Conservation (phyloP, 306 rosid genomes). For the Clitoria ternatea region DNA sequence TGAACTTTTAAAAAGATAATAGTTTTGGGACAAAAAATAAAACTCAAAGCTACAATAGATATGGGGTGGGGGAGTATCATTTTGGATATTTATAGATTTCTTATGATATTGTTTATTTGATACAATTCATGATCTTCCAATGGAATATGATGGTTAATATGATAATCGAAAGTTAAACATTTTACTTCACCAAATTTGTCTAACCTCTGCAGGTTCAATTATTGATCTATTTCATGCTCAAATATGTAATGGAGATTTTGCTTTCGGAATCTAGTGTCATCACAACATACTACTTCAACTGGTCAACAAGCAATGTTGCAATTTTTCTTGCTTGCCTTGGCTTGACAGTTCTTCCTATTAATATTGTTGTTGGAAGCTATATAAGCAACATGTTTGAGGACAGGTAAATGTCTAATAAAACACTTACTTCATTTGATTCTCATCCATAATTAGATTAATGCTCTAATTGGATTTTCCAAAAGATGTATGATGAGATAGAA, state of each 20-base stretch:
- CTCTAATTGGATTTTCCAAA: constrained; percentile 6
- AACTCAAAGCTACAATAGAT: too few relatives aligned
- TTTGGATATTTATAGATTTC: not conserved
- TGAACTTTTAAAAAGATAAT: too few relatives aligned
- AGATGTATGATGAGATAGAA: not conserved
- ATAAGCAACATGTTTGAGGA: constrained; percentile 98
- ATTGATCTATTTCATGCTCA: constrained; percentile 98
- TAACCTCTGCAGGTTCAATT: constrained; percentile 67
- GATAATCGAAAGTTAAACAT: not conserved
- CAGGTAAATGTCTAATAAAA: constrained; percentile 51
- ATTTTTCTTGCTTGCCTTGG: constrained; percentile 93
- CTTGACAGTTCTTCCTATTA: constrained; percentile 91
- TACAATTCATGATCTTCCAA: not conserved
- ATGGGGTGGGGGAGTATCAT: too few relatives aligned
- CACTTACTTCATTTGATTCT: constrained; percentile 7
- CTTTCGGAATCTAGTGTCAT: constrained; percentile 94
- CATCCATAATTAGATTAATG: not conserved
- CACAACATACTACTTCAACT: constrained; percentile 84
- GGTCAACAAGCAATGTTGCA: constrained; percentile 93
- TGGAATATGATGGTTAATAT: constrained; percentile 21
- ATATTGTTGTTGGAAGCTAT: constrained; percentile 83
- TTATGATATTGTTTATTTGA: not conserved
- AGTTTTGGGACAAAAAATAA: too few relatives aligned
- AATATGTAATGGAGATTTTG: constrained; percentile 90
- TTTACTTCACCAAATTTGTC: constrained; percentile 38